phyloP scores from a whole-genome alignment of 306 rosid genomes.

The Corylus heterophylla region DNA sequence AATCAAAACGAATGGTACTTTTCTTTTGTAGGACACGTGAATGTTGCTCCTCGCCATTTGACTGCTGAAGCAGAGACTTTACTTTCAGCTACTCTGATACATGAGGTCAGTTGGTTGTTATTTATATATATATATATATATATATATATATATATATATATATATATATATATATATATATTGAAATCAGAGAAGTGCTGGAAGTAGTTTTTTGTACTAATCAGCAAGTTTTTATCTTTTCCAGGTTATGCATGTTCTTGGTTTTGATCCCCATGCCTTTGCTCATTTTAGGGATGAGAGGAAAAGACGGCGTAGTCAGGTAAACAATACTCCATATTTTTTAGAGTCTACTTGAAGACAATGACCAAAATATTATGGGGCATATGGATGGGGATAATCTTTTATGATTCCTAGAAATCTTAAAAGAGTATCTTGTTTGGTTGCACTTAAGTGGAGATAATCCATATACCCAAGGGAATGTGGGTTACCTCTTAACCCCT shows the following conservation, averaged over 20 bases:
- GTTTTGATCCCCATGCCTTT: slow-evolving; percentile 98
- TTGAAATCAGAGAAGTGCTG: slow-evolving; percentile 17
- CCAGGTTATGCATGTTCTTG: slow-evolving; percentile 99
- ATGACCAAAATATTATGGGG: neutral
- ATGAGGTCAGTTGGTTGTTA: slow-evolving; percentile 63
- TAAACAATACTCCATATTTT: slow-evolving; percentile 30
- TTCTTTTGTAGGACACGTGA: slow-evolving; percentile 74
- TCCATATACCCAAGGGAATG: no score
- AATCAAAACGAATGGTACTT: slow-evolving; percentile 21
- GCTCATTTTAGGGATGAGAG: slow-evolving; percentile 98
- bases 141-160: neutral
- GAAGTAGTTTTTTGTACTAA: slow-evolving; percentile 18
- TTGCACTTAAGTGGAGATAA: no score
- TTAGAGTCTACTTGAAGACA: neutral
- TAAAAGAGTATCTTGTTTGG: no score
- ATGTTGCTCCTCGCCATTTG: slow-evolving; percentile 99
- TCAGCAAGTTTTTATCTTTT: slow-evolving; percentile 30
- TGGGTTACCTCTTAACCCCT: no score
- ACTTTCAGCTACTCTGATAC: slow-evolving; percentile 93
- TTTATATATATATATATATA: neutral
- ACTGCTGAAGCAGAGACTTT: slow-evolving; percentile 96
- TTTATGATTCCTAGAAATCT: no score
- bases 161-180: neutral
- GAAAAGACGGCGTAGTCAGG: slow-evolving; percentile 86
- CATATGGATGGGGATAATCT: no score